Percentiles rank a stretch among this genome's conserved stretches.
Conservation (phyloP, 2,329 filamentous ascomycete genomes). For the Microsporum canis region DNA sequence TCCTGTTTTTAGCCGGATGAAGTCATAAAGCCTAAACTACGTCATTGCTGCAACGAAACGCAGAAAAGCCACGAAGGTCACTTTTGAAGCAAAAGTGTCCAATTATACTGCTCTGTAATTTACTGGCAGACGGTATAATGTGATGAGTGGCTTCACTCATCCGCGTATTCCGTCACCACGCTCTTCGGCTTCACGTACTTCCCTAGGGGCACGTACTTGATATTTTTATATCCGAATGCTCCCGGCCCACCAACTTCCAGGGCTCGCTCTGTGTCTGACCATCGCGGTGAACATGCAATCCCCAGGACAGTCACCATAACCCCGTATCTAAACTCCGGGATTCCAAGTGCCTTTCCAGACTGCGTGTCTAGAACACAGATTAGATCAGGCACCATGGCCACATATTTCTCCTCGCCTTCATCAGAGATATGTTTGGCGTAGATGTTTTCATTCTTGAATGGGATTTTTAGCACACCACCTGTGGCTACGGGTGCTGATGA, state of each 20-base stretch:
- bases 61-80: not conserved
- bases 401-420: conserved; percentile 20
- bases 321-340: conserved; percentile 46
- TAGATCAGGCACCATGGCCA: conserved; percentile 47
- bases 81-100: not conserved
- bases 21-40: not conserved
- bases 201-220: conserved; percentile 42
- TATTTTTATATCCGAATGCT: conserved; percentile 39
- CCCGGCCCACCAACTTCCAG: conserved; percentile 41
- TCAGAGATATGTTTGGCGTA: conserved; percentile 38
- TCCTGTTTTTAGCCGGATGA: not conserved
- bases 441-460: conserved; percentile 66
- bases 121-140: not conserved
- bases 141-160: not conserved
- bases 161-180: conserved; percentile 38
- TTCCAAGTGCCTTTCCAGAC: conserved; percentile 46
- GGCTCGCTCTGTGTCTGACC: conserved; percentile 41
- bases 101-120: not conserved
- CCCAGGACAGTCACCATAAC: conserved; percentile 43
- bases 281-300: conserved; percentile 44
- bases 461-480: conserved; percentile 34
- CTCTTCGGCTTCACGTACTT: conserved; percentile 43
- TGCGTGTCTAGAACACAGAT: conserved; percentile 46
- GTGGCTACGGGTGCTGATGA: conserved; percentile 13
- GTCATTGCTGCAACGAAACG: not conserved